Conservation (phyloP, 352 stramenopile species). For the Phytophthora podocarpi region DNA sequence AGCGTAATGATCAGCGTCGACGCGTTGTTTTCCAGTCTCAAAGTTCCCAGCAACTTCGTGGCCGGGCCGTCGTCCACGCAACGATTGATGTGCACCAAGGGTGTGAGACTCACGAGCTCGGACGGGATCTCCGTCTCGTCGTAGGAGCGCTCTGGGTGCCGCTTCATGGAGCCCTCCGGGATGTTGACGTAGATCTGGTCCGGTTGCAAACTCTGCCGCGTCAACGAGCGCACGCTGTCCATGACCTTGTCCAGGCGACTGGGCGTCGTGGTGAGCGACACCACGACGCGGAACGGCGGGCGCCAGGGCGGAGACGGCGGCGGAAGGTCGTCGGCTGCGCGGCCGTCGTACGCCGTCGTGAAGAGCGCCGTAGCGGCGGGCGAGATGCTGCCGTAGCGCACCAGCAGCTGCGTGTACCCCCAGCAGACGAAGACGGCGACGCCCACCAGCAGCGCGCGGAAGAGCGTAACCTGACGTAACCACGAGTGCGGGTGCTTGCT, state of each 20-base stretch:
- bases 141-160: constrained; percentile 75
- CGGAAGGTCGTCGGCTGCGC: constrained; percentile 46
- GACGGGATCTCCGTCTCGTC: constrained; percentile 66
- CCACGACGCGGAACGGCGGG: constrained; percentile 77
- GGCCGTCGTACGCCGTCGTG: constrained; percentile 62
- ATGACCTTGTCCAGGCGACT: constrained; percentile 79
- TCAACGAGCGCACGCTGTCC: constrained; percentile 68
- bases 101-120: constrained; percentile 47
- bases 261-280: constrained; percentile 81
- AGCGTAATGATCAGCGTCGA: constrained; percentile 80
- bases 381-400: constrained; percentile 82
- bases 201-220: constrained; percentile 59
- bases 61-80: constrained; percentile 83
- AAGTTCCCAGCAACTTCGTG: constrained; percentile 74
- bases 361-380: constrained; percentile 66
- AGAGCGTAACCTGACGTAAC: constrained; percentile 48
- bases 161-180: constrained; percentile 72
- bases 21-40: constrained; percentile 62
- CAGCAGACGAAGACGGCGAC: constrained; percentile 39
- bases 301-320: constrained; percentile 53
- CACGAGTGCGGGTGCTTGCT: constrained; percentile 37
- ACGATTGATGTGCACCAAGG: constrained; percentile 68
- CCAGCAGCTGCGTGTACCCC: constrained; percentile 67
- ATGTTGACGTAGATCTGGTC: constrained; percentile 87
- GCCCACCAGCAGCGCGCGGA: constrained; percentile 36